Conservation (phyloP, 2,329 filamentous ascomycete species). For the Sphaerulina populicola region DNA sequence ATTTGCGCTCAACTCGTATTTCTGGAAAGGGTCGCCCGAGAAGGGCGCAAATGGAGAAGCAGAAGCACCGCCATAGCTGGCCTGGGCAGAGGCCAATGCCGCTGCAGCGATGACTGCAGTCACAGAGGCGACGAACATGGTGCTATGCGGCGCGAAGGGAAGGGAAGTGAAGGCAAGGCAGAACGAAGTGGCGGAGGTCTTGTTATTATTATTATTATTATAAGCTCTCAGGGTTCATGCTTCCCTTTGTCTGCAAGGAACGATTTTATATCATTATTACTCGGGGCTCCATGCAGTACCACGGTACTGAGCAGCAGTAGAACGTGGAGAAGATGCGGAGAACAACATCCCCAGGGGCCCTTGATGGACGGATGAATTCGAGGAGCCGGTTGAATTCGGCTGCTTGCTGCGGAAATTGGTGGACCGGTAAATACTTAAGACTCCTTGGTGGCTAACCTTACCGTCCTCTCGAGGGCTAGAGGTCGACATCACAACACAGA, state of each 20-base stretch:
- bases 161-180: conserved; percentile 1
- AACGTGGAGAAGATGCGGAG: conserved; percentile 11
- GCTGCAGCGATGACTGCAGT: conserved; percentile 16
- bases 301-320: too few relatives aligned
- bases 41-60: conserved; percentile 22
- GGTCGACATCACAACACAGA: not conserved
- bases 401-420: conserved; percentile 1
- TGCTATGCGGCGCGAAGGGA: not conserved
- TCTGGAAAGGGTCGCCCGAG: conserved; percentile 26
- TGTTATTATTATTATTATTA: not conserved
- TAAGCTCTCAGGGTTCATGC: conserved; percentile 12
- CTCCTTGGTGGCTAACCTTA: too few relatives aligned
- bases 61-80: conserved; percentile 10
- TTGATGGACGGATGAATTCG: conserved; percentile 13
- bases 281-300: not conserved
- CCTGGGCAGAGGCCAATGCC: conserved; percentile 18
- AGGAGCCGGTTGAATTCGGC: conserved; percentile 4
- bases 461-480: not conserved
- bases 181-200: not conserved
- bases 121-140: not conserved
- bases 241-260: conserved; percentile 15
- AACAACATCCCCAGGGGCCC: not conserved
- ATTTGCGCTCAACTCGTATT: conserved; percentile 23
- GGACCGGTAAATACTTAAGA: not conserved
- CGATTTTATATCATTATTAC: not conserved